phyloP scores from a whole-genome alignment of 305 asterid species.

The Euphrasia arctica region DNA sequence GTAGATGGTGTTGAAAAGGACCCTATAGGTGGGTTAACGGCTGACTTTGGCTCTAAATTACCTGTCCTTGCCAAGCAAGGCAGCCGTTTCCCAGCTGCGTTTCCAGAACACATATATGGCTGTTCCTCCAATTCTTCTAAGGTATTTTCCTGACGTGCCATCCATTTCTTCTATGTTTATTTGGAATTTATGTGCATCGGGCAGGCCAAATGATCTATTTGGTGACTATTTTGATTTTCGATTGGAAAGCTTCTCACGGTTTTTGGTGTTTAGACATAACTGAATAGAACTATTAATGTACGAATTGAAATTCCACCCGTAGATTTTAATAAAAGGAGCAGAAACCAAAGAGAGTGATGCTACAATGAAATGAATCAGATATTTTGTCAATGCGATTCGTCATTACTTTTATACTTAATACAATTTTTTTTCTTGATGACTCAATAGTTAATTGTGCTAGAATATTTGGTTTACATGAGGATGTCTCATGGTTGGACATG shows the following conservation, averaged over 20 bases:
- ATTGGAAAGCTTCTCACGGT: neutral
- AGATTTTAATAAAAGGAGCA: neutral
- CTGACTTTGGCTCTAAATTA: constrained; percentile 71
- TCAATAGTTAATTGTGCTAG: neutral
- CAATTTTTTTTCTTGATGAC: neutral
- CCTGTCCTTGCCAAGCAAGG: constrained; percentile 50
- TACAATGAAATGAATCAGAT: neutral
- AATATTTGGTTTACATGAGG: neutral
- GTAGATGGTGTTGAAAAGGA: constrained; percentile 58
- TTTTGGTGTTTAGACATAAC: neutral
- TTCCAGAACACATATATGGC: constrained; percentile 55
- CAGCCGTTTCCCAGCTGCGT: constrained; percentile 45
- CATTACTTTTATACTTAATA: neutral
- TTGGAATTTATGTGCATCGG: constrained; percentile 17
- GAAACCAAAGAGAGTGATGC: constrained; percentile 10
- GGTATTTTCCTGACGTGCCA: constrained; percentile 37
- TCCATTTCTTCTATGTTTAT: constrained; percentile 3
- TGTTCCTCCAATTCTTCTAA: constrained; percentile 57
- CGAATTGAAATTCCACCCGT: neutral
- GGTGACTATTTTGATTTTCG: constrained; percentile 1
- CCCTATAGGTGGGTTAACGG: constrained; percentile 57
- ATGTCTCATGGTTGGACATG: constrained; percentile 7
- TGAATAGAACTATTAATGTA: constrained; percentile 9
- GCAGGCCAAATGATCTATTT: constrained; percentile 2
- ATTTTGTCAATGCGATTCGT: neutral